A percentile compares a stretch with the other conserved stretches of the same genome.
Evolutionary conservation across 2,329 filamentous ascomycete species (phyloP).

Genomic region (Aspergillus brasiliensis): DNA sequence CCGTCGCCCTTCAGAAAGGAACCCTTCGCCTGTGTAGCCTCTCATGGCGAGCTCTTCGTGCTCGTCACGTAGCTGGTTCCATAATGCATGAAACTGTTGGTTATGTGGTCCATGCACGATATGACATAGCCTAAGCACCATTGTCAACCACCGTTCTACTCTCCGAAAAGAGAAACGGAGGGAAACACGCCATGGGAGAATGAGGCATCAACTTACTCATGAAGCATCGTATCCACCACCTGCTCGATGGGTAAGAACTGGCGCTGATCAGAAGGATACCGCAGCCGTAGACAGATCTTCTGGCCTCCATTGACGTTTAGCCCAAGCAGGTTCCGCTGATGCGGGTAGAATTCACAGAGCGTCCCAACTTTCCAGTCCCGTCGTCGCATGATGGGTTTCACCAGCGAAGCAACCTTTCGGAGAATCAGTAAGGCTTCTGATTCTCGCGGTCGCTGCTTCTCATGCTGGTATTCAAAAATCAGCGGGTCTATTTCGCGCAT

Average conservation of each 20-base stretch:
- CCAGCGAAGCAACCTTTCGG: conserved; percentile 79
- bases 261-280: conserved; percentile 71
- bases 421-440: conserved; percentile 63
- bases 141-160: conserved; percentile 5
- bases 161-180: too few relatives aligned
- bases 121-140: conserved; percentile 65
- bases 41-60: conserved; percentile 74
- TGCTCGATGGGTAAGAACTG: conserved; percentile 81
- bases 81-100: conserved; percentile 77
- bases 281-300: conserved; percentile 79
- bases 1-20: conserved; percentile 72
- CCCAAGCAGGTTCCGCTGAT: conserved; percentile 72
- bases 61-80: conserved; percentile 87
- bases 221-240: conserved; percentile 87
- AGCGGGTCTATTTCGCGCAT: conserved; percentile 52
- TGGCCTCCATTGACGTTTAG: conserved; percentile 76
- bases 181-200: background rate
- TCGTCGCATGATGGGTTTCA: conserved; percentile 93
- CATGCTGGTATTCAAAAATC: conserved; percentile 55
- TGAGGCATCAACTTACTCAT: conserved; percentile 60
- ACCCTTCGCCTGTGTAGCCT: conserved; percentile 89
- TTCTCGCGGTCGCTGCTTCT: conserved; percentile 52
- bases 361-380: conserved; percentile 77
- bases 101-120: conserved; percentile 84
- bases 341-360: conserved; percentile 82